Evolutionary conservation across 192 early-diverging fungal genomes (phyloP).

Genomic region (Podila epigama): DNA sequence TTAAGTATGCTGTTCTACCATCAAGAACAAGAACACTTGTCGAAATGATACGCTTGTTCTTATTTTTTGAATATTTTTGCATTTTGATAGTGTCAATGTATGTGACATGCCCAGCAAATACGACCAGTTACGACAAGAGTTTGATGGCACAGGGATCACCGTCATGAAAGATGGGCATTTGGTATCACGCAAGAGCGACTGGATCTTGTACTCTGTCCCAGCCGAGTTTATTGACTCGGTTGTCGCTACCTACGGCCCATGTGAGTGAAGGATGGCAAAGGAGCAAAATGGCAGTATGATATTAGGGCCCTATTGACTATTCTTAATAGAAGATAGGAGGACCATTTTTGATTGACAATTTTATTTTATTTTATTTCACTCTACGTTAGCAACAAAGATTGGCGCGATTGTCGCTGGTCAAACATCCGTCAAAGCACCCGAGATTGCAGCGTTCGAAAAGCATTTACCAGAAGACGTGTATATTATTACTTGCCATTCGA

Average conservation of each 20-base stretch:
- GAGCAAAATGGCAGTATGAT: neutral
- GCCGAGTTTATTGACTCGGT: conserved; percentile 86
- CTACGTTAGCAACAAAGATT: conserved; percentile 77
- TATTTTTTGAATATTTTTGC: no score
- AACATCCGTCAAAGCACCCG: conserved; percentile 96
- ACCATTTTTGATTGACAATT: neutral
- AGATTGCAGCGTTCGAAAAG: conserved; percentile 89
- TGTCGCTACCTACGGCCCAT: conserved; percentile 83
- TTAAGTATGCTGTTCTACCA: neutral
- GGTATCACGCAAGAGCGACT: conserved; percentile 85
- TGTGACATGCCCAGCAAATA: conserved; percentile 87
- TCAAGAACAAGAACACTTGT: neutral
- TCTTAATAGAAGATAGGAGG: neutral
- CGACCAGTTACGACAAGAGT: conserved; percentile 68
- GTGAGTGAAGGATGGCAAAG: conserved; percentile 49
- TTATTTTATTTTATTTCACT: neutral
- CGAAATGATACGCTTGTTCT: neutral
- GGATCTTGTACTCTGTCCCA: conserved; percentile 95
- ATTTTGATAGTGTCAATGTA: conserved; percentile 72
- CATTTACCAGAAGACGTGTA: conserved; percentile 90
- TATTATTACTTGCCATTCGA: conserved; percentile 93
- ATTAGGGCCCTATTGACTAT: no score
- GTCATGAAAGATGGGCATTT: conserved; percentile 84
- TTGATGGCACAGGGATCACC: conserved; percentile 62
- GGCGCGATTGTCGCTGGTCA: conserved; percentile 92